Evolutionary conservation across 2,329 filamentous ascomycete species (phyloP), one percentile per base, ranked within the genome.

Genomic region (Fonsecaea monophora): DNA sequence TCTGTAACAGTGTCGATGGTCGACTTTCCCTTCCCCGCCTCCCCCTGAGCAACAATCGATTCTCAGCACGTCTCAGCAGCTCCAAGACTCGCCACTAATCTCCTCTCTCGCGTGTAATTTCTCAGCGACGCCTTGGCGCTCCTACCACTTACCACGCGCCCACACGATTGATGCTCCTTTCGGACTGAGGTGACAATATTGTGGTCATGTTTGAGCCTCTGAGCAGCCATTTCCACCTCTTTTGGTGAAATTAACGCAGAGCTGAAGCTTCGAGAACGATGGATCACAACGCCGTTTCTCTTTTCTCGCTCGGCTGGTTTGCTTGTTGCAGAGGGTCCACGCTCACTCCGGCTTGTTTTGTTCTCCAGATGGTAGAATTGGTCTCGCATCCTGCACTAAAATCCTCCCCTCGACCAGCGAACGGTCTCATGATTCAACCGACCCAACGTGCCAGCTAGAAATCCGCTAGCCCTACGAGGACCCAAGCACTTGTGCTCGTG

Each of bases 81-180:
- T 45, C 53, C 35, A 40, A 42, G n/a, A 59, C 40, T 60, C 56
- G 12, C 55, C 35, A 21, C 18, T 37, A 60, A 53, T 55, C 35
- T 54, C 50, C 35, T 55, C 13, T 15, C 21, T 48, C 60, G 34
- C 60, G 30, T 56, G 53, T 45, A 65, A 65, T 65, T 34, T 65
- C 63, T 60, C 62, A 45, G 35, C 59, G 32, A 25, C 45, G 13
- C 35, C 63, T 65, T 65, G 63, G 63, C 63, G 63, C 58, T 58
- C 63, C 63, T 65, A 50, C 38, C 18, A 53, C 15, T 45, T 53
- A 55, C 32, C 34, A 58, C 53, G 13, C 53, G 35, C 34, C 15
- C 30, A n/a, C 53, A 13, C 1, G 7, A 5, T 18, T 35, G 9
- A 10, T 7, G 53, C 53, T 55, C 34, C 15, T 50, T 50, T 35